Evolutionary conservation across 176 grass and related monocot genomes (phyloP), one percentile per base, ranked within the genome.

Genomic region (Rhynchospora pubera): DNA sequence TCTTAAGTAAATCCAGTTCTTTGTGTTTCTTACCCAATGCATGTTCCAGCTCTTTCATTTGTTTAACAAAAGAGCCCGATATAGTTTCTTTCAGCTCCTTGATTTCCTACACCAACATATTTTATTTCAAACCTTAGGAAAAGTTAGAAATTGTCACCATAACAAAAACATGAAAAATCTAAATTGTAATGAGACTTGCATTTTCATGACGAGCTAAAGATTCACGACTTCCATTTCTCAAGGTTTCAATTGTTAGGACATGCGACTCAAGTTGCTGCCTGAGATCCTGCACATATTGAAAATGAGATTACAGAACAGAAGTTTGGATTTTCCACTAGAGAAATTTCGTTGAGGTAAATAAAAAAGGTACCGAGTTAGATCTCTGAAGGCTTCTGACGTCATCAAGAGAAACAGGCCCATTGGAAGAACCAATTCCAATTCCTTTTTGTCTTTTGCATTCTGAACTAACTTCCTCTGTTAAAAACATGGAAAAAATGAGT

Each of bases 381-480:
- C 87, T 95, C 88, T 93, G 92, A 84, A 99, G 82, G 73, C 89
- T 93, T 79, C 91, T 88, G 68, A 95, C 83, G 83, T 99, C 96
- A 87, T 95, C 93, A 62, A 99, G 87, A 53, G 89, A 99, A 87
- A 99, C 52, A 82, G 93, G 96, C 44, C 95, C 95, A 85, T 99
- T 89, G 86, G 83, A 80, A 82, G 89, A 90, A 89, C 96, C 96
- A 87, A 99, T 99, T 60, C 93, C 96, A 81, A 99, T 91, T 78
- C 96, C 96, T 77, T 93, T 99, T 13, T 93, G 84, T 81, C 92
- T 93, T 91, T 95, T 99, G 84, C 83, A 88, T 90, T 87, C 93
- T 87, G 77, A 80, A 83, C 13, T 79, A 74, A 72, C 56, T 26
- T 91, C 91, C 75, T 82, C 96, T 99, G 66, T 77, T 61, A 5